Evolutionary conservation across 2,329 filamentous ascomycete genomes (phyloP).

Genomic region (Phaeophleospora eucalypticola): DNA sequence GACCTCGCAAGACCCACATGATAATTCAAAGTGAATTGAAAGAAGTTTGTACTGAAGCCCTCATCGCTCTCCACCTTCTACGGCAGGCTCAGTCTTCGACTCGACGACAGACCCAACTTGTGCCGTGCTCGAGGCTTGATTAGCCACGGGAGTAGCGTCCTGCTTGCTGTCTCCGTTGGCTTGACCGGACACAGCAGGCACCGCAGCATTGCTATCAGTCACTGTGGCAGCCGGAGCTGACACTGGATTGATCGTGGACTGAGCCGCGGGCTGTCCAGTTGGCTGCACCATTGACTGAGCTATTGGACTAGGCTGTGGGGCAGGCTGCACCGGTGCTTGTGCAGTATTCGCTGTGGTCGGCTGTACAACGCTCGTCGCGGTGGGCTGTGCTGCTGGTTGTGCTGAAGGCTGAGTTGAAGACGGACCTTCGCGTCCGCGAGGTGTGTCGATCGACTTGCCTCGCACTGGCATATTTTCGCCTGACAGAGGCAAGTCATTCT

Average conservation of each 20-base stretch:
- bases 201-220: neutral
- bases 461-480: conserved; percentile 18
- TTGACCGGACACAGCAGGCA: neutral
- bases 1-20: no score
- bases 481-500: conserved; percentile 21
- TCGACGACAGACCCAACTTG: no score
- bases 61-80: neutral
- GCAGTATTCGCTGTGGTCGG: no score
- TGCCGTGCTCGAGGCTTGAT: no score
- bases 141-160: neutral
- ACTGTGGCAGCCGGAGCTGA: neutral
- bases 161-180: neutral
- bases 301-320: no score
- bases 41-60: no score
- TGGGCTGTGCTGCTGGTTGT: no score
- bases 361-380: no score
- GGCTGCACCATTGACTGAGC: no score
- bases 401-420: conserved; percentile 1
- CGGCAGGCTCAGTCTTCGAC: neutral
- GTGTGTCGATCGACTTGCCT: conserved; percentile 21
- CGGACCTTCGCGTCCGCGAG: neutral
- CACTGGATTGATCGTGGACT: neutral
- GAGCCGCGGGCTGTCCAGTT: neutral
- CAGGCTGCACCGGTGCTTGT: no score
- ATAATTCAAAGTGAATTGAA: no score